Base-by-base conservation (phyloP, 192 early-diverging fungal species). In the Polychytrium aggregatum region DNA sequence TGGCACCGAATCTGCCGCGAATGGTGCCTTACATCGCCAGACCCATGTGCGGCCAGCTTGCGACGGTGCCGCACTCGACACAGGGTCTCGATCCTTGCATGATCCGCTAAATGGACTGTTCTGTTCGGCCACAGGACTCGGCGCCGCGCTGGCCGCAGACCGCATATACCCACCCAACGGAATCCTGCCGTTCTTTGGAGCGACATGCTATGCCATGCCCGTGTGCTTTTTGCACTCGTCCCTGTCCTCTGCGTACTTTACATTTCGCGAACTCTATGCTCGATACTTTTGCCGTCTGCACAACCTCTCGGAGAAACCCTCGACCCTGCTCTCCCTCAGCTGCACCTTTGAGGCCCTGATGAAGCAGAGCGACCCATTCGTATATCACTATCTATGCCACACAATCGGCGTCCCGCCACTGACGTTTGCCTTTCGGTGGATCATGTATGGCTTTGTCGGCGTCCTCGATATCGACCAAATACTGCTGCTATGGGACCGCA, bases 381-480 rank as follows among this genome's bases (percentile, higher is more conserved):
- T 78, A 2, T 77, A 53, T 44, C 53, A 57, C 18, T 60, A 77
- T 46, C 37, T 78, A 2, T 52, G 59, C 1, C 60, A 65, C 20
- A 46, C 37, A 8, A 25, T 68, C 13, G 41, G 44, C 9, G n/a
- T 44, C 14, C 37, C 53, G 13, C 76, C 76, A 26, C 17, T 73
- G 24, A 38, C 37, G 26, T 53, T 54, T 17, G 76, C 73, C 0
- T 65, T 61, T 25, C 56, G 61, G 31, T 78, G 76, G 76, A 76
- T 78, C 4, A 36, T 73, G 44, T 76, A 50, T 48, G 67, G 54
- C 6, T 78, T 78, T 48, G 61, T 78, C 3, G 73, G 73, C 2
- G 60, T 77, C 6, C 46, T 78, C 33, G 70, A 76, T 22, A 50
- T 67, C 16, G 73, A 72, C 27, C 76, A 78, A 55, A 63, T 74